phyloP scores from a whole-genome alignment of 148 eudicot genomes.

The Nepenthes gracilis region DNA sequence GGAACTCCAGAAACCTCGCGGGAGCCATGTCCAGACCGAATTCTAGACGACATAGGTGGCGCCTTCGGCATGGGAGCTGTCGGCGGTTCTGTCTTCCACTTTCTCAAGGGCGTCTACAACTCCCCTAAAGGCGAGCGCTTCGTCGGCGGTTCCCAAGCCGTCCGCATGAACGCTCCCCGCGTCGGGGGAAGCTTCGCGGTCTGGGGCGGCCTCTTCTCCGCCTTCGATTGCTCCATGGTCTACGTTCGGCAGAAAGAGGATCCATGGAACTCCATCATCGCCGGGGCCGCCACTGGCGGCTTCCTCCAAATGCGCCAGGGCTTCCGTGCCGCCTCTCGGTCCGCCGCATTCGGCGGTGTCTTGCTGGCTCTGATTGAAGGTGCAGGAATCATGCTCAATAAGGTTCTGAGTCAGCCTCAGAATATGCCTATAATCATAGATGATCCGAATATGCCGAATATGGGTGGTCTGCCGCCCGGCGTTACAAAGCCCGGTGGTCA shows the following conservation, averaged over 20 bases:
- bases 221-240: slow-evolving; percentile 53
- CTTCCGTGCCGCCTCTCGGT: slow-evolving; percentile 17
- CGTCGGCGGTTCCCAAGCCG: slow-evolving; percentile 37
- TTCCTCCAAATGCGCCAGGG: slow-evolving; percentile 52
- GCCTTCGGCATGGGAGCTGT: slow-evolving; percentile 64
- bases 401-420: slow-evolving; percentile 23
- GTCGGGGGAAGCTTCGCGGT: slow-evolving; percentile 66
- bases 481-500: slow-evolving; percentile 1
- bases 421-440: slow-evolving; percentile 24
- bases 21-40: slow-evolving; percentile 77
- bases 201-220: slow-evolving; percentile 67
- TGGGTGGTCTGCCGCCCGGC: slow-evolving; percentile 10
- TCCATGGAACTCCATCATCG: slow-evolving; percentile 77
- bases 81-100: slow-evolving; percentile 61
- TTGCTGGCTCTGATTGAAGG: slow-evolving; percentile 54
- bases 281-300: slow-evolving; percentile 68
- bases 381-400: slow-evolving; percentile 47
- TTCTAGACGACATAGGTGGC: slow-evolving; percentile 63
- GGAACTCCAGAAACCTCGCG: slow-evolving; percentile 23
- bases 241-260: slow-evolving; percentile 65
- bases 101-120: slow-evolving; percentile 38
- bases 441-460: slow-evolving; percentile 20
- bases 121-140: slow-evolving; percentile 42
- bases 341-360: slow-evolving; percentile 39
- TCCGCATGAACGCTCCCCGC: slow-evolving; percentile 47